Percentiles rank a stretch among this genome's conserved stretches.
Conservation (phyloP, 129 eudicot genomes). For the Centrapalus pauciflorus region DNA sequence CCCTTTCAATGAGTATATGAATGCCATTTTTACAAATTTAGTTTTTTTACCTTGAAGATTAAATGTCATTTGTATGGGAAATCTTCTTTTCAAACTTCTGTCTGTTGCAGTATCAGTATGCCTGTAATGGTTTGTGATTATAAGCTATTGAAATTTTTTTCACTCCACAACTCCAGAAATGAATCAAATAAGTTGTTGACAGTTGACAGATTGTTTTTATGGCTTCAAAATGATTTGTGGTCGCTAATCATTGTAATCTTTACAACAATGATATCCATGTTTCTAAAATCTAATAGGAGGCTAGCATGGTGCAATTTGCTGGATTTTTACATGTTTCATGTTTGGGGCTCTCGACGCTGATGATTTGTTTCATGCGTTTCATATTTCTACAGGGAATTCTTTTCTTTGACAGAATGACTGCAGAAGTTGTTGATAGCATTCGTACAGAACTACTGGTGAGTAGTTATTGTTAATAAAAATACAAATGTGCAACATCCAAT, state of each 20-base stretch:
- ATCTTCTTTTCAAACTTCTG: neutral
- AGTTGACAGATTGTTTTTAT: neutral
- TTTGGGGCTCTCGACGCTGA: neutral
- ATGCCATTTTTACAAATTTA: neutral
- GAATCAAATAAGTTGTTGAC: neutral
- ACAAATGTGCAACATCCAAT: neutral
- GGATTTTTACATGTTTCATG: neutral
- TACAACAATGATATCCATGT: too few species aligned
- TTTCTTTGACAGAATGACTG: conserved; percentile 89
- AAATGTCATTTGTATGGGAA: neutral
- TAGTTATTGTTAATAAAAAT: neutral
- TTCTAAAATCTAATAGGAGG: neutral
- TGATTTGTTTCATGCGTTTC: neutral
- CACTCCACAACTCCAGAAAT: neutral
- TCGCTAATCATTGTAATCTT: too few species aligned
- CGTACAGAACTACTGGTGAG: conserved; percentile 67
- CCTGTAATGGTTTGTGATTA: neutral
- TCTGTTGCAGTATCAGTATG: neutral
- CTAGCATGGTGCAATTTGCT: neutral
- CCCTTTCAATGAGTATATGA: neutral
- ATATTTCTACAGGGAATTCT: conserved; percentile 62
- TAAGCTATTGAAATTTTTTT: neutral
- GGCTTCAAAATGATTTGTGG: neutral
- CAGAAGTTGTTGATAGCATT: conserved; percentile 67
- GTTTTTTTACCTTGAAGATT: neutral